Conservation (phyloP, 192 early-diverging fungal genomes). For the Radiomyces spectabilis region DNA sequence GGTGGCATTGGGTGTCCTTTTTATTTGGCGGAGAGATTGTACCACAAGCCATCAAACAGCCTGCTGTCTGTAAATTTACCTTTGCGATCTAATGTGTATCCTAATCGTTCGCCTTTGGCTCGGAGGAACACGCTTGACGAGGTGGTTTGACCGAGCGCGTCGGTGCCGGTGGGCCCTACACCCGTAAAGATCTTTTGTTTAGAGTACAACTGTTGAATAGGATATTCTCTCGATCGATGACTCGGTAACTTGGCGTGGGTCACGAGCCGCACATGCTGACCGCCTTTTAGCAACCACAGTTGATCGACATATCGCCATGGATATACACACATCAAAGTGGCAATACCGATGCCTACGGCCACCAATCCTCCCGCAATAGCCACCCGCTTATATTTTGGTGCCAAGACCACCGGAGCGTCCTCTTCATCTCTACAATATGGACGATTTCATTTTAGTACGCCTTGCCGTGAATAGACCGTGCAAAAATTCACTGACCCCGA, state of each 20-base stretch:
- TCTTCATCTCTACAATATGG: conserved; percentile 11
- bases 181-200: conserved; percentile 25
- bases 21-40: background rate
- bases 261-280: conserved; percentile 4
- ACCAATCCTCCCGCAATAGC: conserved; percentile 23
- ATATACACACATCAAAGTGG: conserved; percentile 28
- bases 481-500: too few species aligned
- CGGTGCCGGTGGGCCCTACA: conserved; percentile 18
- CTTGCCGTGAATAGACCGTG: too few species aligned
- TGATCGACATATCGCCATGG: conserved; percentile 33
- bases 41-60: conserved; percentile 33
- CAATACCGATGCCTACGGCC: conserved; percentile 16
- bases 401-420: conserved; percentile 16
- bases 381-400: conserved; percentile 21
- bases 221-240: conserved; percentile 15
- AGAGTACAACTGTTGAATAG: conserved; percentile 10
- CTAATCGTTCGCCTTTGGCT: conserved; percentile 21
- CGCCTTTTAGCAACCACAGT: conserved; percentile 22
- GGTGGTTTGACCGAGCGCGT: conserved; percentile 16
- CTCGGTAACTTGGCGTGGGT: conserved; percentile 20
- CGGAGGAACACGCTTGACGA: conserved; percentile 27
- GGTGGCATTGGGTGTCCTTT: too few species aligned
- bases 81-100: conserved; percentile 29
- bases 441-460: too few species aligned
- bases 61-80: conserved; percentile 31